These are phyloP conservation scores for Nidularia sp. DNA, from an alignment of 768 basidiomycete species.

Conservation along the genomic window DNA sequence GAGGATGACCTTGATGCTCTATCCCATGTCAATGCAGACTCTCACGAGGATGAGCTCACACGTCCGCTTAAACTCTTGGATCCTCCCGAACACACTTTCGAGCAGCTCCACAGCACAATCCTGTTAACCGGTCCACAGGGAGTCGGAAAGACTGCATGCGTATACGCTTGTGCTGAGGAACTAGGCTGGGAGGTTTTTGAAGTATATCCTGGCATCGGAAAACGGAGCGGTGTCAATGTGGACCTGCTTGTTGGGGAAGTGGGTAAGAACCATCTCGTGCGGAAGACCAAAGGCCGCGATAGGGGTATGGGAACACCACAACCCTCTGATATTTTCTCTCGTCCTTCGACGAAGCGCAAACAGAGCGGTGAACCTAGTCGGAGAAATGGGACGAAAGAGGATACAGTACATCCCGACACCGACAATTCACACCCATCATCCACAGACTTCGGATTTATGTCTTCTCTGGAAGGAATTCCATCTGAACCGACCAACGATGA, in stretches of 20 bases:
- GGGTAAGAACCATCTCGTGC: constrained; percentile 86
- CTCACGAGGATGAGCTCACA: background rate
- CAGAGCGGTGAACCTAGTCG: background rate
- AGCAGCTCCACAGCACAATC: constrained; percentile 78
- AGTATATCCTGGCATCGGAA: constrained; percentile 94
- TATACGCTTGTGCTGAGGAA: constrained; percentile 92
- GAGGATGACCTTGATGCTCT: constrained; percentile 28
- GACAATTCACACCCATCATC: background rate
- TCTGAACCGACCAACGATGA: constrained; percentile 9
- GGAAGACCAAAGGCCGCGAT: constrained; percentile 2
- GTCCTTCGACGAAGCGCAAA: background rate
- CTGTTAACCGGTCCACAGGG: constrained; percentile 81
- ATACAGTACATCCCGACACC: background rate
- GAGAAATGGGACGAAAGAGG: background rate
- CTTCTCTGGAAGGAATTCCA: constrained; percentile 2
- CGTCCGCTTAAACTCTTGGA: too few species aligned
- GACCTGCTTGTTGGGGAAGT: constrained; percentile 86
- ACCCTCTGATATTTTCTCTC: background rate
- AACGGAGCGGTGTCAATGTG: constrained; percentile 74
- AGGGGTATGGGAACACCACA: background rate
- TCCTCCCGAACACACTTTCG: constrained; percentile 15
- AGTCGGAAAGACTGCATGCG: constrained; percentile 85
- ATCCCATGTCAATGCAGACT: constrained; percentile 3
- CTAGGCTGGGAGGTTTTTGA: constrained; percentile 96
- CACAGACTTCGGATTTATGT: background rate